Conservation (phyloP, 1,284 basidiomycete genomes). For the Bondarzewia mesenterica region DNA sequence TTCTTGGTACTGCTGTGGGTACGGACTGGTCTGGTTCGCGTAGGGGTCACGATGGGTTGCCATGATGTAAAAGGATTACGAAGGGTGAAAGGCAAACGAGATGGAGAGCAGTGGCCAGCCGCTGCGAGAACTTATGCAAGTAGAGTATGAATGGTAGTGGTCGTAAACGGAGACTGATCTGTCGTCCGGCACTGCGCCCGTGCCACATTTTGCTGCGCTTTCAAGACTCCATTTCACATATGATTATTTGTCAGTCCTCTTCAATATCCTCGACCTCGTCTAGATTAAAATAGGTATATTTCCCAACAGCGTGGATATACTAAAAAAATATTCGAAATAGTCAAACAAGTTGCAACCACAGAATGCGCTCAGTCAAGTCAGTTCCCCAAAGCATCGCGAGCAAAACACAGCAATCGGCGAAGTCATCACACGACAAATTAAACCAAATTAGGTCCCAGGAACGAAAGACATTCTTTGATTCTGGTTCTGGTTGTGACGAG, state of each 20-base stretch:
- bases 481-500: constrained; percentile 1
- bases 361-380: too few species aligned
- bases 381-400: too few species aligned
- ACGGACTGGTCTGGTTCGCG: constrained; percentile 25
- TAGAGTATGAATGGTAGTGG: background rate
- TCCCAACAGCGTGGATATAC: too few species aligned
- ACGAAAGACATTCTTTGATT: constrained; percentile 44
- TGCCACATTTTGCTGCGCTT: background rate
- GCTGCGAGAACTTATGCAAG: background rate
- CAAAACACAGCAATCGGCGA: too few species aligned
- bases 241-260: too few species aligned
- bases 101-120: background rate
- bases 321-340: too few species aligned
- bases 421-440: constrained; percentile 5
- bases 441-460: constrained; percentile 25
- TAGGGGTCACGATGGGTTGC: background rate
- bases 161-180: background rate
- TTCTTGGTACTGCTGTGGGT: background rate
- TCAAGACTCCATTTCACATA: background rate
- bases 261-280: too few species aligned
- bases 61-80: background rate
- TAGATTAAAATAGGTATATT: too few species aligned
- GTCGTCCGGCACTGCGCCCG: too few species aligned
- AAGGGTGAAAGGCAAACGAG: background rate
- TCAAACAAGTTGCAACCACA: too few species aligned